A percentile compares a stretch with the other conserved stretches of the same genome.
phyloP scores from a whole-genome alignment of 768 basidiomycete species.

The Lactarius sanguifluus region DNA sequence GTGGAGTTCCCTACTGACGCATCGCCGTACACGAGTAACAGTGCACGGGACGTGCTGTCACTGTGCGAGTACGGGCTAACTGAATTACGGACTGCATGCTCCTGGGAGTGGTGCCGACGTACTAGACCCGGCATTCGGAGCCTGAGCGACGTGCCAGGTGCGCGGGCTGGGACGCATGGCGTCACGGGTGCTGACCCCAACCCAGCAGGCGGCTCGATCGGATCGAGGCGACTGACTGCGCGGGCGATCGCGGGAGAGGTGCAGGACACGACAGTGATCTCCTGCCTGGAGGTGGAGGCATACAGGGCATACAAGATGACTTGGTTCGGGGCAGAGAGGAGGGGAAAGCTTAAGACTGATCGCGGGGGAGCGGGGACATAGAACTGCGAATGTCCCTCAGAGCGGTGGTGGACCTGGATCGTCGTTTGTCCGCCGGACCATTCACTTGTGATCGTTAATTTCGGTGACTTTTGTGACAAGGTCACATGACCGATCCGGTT shows the following conservation, averaged over 20 bases:
- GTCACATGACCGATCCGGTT: neutral
- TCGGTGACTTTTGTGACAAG: too few species aligned
- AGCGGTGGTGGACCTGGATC: neutral
- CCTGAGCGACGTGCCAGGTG: too few species aligned
- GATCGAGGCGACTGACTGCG: neutral
- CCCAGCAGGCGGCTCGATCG: constrained; percentile 5
- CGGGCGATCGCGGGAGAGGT: neutral
- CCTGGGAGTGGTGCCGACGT: too few species aligned
- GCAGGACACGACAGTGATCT: constrained; percentile 3
- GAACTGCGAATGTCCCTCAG: neutral
- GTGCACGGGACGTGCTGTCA: too few species aligned
- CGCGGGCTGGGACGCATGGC: too few species aligned
- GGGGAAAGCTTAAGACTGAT: too few species aligned
- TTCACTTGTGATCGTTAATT: neutral
- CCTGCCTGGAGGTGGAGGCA: neutral
- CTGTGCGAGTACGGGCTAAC: too few species aligned
- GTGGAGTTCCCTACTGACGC: too few species aligned
- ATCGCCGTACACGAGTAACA: too few species aligned
- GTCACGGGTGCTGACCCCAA: too few species aligned
- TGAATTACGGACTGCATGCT: too few species aligned
- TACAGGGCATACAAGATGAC: constrained; percentile 17
- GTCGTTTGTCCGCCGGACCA: neutral
- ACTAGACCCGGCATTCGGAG: too few species aligned
- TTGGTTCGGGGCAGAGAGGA: neutral
- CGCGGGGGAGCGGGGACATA: neutral